Base-by-base conservation (phyloP, 2,329 filamentous ascomycete species). In the Alternaria hordeiaustralica region DNA sequence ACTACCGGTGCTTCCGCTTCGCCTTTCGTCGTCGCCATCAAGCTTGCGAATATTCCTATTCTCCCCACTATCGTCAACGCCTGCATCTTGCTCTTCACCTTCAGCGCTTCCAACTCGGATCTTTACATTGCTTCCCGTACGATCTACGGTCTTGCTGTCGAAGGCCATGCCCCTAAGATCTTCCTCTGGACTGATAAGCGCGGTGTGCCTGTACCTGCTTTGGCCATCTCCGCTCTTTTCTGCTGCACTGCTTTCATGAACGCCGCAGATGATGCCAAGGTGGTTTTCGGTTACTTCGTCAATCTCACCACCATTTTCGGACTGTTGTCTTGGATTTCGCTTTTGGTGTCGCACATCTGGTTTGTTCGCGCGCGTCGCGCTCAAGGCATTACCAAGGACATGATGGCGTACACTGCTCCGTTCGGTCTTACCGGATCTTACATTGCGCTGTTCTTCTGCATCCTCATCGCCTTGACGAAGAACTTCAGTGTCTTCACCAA, bases 391-490 rank as follows among this genome's bases (percentile, higher is more conserved):
- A 78, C 79, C n/a, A 75, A 82, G 11, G 75, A 79, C 25, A 70
- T 75, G 61, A 71, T 85, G 66, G 79, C 82, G 1, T 94, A 90
- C 77, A 84, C 84, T 15, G 90, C 92, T 0, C 92, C 92, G 0
- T 85, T 94, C 15, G 92, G 92, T n/a, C 81, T 88, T 41, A 86
- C 78, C 65, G 93, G 92, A 11, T 93, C 90, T 0, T 88, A 88
- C 75, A 82, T 83, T 63, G 90, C 90, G 0, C 84, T 96, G 3
- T 82, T 84, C 74, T 89, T 93, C 81, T 93, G 91, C 81, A 84
- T 86, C 73, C 76, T 96, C 33, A 91, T 96, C 65, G 87, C 90
- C 2, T 76, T 96, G 55, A 95, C 92, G 75, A 96, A 96, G 86
- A 94, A 93, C 84, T 96, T 89, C 80, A 85, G 87, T 60, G 89